These are phyloP conservation scores for Spiraea crenata DNA, from an alignment of 331 rosid genomes.

Conservation along the genomic window DNA sequence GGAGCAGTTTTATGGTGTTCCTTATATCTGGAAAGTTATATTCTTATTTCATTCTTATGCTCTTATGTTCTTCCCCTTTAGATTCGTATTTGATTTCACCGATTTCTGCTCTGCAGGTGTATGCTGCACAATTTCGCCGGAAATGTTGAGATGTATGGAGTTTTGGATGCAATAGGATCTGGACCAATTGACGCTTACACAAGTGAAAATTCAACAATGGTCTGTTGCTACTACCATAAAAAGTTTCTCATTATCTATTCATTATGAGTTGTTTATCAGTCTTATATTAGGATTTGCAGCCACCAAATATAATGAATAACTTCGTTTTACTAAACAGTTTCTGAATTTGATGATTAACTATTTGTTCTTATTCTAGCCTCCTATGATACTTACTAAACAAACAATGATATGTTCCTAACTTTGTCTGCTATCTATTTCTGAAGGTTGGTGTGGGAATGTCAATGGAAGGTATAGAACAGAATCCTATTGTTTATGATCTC, in stretches of 20 bases:
- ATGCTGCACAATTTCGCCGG: conserved; percentile 93
- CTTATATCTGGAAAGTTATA: conserved; percentile 73
- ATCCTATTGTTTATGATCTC: conserved; percentile 70
- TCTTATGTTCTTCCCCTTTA: background rate
- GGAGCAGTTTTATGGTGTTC: conserved; percentile 76
- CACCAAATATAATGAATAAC: background rate
- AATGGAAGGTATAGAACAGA: conserved; percentile 89
- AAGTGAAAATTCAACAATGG: conserved; percentile 82
- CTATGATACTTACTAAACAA: background rate
- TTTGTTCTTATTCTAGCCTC: background rate
- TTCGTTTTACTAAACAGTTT: background rate
- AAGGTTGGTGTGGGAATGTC: conserved; percentile 92
- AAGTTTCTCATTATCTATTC: background rate
- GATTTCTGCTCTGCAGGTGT: conserved; percentile 54
- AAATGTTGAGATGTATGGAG: conserved; percentile 77
- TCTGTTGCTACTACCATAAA: conserved; percentile 32
- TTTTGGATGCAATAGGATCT: conserved; percentile 64
- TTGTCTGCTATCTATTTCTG: conserved; percentile 22
- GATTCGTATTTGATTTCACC: conserved; percentile 9
- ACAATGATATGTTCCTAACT: background rate
- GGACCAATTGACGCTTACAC: conserved; percentile 72
- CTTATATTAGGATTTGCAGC: background rate
- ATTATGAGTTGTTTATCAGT: background rate
- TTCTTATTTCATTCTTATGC: background rate
- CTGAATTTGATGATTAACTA: background rate